Base-by-base conservation (phyloP, 352 stramenopile genomes). In the Globisporangium sylvaticum region DNA sequence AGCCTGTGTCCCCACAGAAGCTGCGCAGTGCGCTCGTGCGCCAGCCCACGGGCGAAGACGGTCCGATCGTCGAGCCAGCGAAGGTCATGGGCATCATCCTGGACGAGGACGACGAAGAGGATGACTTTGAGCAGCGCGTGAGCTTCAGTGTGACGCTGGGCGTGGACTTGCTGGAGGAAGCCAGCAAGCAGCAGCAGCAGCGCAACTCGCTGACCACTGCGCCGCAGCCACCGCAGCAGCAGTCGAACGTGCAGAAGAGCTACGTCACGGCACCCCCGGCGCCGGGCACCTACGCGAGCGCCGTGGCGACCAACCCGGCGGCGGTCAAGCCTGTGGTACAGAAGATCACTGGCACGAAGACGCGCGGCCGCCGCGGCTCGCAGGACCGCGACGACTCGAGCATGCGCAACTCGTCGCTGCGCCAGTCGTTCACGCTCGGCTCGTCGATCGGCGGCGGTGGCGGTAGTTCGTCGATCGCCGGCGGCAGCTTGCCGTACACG, bases 91-190 rank as follows among this genome's bases (percentile, higher is more conserved):
- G 87, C 5, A 77, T 92, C 32, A 75, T 92, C 44, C 62, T 84
- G 15, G 78, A 90, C 31, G 76, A 81, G 20, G 81, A 90, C 24
- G 75, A 77, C 22, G 75, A 86, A 53, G 80, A 89, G 55, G 81
- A 57, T 44, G 72, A 50, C 22, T 29, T 27, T 42, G 70, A 78
- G 14, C 75, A 91, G 66, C 81, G 82, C 59, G 86, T 94, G 69
- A 92, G 86, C 72, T 95, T 94, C 66, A 91, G 85, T 64, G 86
- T 95, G 34, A 95, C 87, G 60, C 80, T 95, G 15, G 80, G 77
- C 59, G 73, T 90, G 18, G 83, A 93, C 48, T 62, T 87, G 27
- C 15, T 79, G 5, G 84, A 92, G 27, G 84, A 92, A 52, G 81
- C 80, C 20, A 89, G 81, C 73, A 81, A 89, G 73, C 79, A 90